Evolutionary conservation across 2,329 filamentous ascomycete species (phyloP), one percentile per base, ranked within the genome.

Genomic region (Claviceps arundinis): DNA sequence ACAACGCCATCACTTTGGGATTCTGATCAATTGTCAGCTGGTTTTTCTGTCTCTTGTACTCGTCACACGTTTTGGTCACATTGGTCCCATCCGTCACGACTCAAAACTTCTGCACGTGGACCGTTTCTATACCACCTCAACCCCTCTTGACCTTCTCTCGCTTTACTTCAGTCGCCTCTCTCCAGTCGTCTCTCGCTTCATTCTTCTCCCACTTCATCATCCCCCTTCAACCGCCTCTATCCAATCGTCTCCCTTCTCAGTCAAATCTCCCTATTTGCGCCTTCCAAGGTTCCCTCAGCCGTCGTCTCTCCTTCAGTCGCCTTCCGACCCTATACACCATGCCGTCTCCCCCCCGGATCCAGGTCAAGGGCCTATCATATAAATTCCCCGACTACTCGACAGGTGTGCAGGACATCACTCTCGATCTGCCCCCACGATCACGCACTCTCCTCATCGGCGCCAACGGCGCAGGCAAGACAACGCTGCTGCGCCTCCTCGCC

Each of bases 381-480:
- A 82, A 79, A 45, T 98, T 97, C 70, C 87, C 85, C 16, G 87
- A 95, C 73, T 84, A 86, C 64, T 83, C 84, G 45, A 80, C 77
- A n/a, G 93, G 91, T 52, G 75, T 98, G 37, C 72, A 76, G 49
- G 70, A 89, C 67, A 78, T 98, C 61, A 75, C 72, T 26, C 78
- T 98, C 51, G 74, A 82, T 55, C 80, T 97, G 24, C 91, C 93
- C 3, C 74, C 88, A 0, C 82, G 85, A 53, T 93, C 87, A 54
- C 85, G 93, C 56, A 95, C 91, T 1, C 80, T 97, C 14, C 77
- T 97, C 42, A 94, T 97, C 63, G 93, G 93, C 61, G 91, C 93
- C 66, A 98, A 98, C 68, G 93, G 93, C 57, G 91, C 93, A 19
- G 93, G 93, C 58, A 98, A 98, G 73, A 97, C 93, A 8, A 98